Base-by-base conservation (phyloP, 495 filamentous ascomycete genomes). In the Neurospora sp. region DNA sequence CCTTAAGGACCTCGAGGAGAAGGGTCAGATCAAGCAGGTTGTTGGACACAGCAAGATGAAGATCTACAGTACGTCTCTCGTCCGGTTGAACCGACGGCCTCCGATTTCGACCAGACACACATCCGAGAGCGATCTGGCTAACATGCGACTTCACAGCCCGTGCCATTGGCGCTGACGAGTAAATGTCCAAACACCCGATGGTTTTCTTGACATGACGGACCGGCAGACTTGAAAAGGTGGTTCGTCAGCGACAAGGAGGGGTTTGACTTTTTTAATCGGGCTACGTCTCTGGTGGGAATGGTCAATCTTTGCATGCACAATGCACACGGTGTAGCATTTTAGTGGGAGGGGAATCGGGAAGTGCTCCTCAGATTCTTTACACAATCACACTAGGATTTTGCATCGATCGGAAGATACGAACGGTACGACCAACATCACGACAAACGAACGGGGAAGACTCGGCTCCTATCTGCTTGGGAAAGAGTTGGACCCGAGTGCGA, bases 11-110 rank as follows among this genome's bases (percentile, higher is more conserved):
- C 87, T 99, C 75, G 96, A 99, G 90, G 94, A 94, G 88, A 95
- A 94, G 89, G 96, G 96, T 65, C 88, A 91, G 86, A 98, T 99
- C 87, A 98, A 96, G 91, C 96, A 96, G 88, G 89, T 99, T 78
- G 94, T 98, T 73, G 90, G 90, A 73, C 96, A 99, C 89, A 94
- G 90, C 87, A 95, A 93, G 89, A 89, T 97, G 89, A 93, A 89
- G 87, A 95, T 99, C 87, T 99, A 98, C 92, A 99, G 96, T 94
- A 89, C 77, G 92, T 89, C 48, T 44, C 39, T 53, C 41, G 37
- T 18, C 27, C 27, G 22, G 48, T 27, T 4, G 61, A 40, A 38
- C 39, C 68, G 40, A 22, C n/a, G 70, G n/a, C 42, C 0, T 7
- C 18, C 6, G n/a, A 27, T 68, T 4, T 12, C 35, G n/a, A 69